phyloP scores from a whole-genome alignment of 139 green algal species.

The Gonium pectorale region DNA sequence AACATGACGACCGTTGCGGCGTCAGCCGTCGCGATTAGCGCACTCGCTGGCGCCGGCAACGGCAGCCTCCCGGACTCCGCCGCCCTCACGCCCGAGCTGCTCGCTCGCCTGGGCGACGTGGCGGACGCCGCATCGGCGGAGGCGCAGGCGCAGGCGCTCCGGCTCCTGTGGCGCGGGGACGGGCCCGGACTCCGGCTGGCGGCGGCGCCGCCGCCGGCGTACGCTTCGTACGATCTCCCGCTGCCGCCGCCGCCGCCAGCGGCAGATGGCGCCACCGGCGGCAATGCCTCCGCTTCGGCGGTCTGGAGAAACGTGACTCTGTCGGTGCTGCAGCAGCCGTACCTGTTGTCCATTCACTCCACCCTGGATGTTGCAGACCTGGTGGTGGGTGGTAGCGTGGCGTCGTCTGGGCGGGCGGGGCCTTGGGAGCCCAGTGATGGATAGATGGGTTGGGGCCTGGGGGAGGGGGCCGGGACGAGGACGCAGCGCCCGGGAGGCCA shows the following conservation, averaged over 20 bases:
- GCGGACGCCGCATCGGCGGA: not conserved
- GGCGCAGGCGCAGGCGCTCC: not conserved
- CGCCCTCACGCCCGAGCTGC: not conserved
- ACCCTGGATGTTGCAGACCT: too few relatives aligned
- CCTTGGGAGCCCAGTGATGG: not conserved
- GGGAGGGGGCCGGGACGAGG: not conserved
- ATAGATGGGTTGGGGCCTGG: not conserved
- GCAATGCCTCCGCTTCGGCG: too few relatives aligned
- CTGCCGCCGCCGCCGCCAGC: not conserved
- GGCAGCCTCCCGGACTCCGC: not conserved
- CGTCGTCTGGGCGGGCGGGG: too few relatives aligned
- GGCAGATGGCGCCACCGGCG: not conserved
- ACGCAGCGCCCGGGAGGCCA: not conserved
- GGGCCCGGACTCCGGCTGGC: not conserved
- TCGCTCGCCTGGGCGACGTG: not conserved
- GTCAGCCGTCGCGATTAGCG: too few relatives aligned
- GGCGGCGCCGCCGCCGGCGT: not conserved
- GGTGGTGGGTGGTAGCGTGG: too few relatives aligned
- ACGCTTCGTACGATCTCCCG: not conserved
- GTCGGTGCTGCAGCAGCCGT: not conserved
- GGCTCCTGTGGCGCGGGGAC: not conserved
- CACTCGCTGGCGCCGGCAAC: not conserved
- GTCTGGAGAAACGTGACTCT: not conserved
- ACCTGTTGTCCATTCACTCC: conserved; percentile 4
- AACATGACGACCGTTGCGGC: not conserved